Evolutionary conservation across 2,329 filamentous ascomycete species (phyloP).

Genomic region (Trichoderma sp.): DNA sequence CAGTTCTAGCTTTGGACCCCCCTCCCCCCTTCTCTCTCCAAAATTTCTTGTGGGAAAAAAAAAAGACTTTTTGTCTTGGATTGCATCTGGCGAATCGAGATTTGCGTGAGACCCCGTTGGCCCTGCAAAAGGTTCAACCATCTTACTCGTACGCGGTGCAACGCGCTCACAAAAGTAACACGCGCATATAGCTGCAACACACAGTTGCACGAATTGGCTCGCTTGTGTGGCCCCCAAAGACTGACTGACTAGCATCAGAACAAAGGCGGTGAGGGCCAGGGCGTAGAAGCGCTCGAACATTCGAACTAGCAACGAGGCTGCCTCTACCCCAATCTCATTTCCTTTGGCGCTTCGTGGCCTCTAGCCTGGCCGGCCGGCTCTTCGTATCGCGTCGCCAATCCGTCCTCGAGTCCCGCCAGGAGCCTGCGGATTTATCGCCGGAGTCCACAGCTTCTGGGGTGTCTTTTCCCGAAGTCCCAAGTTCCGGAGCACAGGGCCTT

Average conservation of each 20-base stretch:
- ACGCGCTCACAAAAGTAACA: not conserved
- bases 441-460: not conserved
- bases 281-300: not conserved
- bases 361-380: not conserved
- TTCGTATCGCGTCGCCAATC: not conserved
- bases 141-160: not conserved
- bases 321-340: not conserved
- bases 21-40: not conserved
- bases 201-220: not conserved
- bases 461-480: too few species aligned
- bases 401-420: not conserved
- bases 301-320: not conserved
- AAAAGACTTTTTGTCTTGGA: not conserved
- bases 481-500: not conserved
- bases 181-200: not conserved
- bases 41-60: not conserved
- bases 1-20: not conserved
- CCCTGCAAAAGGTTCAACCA: not conserved
- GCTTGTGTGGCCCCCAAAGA: not conserved
- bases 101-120: not conserved
- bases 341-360: not conserved
- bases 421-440: not conserved
- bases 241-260: not conserved
- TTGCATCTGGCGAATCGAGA: not conserved
- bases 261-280: constrained; percentile 11